phyloP scores from a whole-genome alignment of 2,329 filamentous ascomycete genomes.

The Orbilia oligospora region DNA sequence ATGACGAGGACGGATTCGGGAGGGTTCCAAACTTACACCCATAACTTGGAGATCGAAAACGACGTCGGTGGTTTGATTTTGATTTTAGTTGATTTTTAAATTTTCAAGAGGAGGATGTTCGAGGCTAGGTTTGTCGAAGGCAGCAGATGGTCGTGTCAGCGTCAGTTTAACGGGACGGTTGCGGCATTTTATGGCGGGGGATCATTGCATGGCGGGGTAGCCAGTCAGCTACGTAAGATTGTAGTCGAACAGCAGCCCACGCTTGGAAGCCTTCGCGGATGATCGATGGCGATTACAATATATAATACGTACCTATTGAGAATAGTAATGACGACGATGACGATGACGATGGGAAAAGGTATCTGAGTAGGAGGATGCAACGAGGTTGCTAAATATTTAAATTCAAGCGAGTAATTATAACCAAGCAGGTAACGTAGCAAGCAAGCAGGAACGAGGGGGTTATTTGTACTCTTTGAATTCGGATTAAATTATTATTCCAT shows the following conservation, averaged over 20 bases:
- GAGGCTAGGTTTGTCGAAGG: constrained; percentile 22
- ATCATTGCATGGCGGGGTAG: constrained; percentile 33
- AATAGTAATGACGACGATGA: not conserved
- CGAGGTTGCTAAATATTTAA: constrained; percentile 35
- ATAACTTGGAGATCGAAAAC: constrained; percentile 32
- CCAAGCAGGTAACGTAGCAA: constrained; percentile 19
- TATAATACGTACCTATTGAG: not conserved
- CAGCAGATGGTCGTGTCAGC: constrained; percentile 18
- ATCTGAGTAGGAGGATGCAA: constrained; percentile 1
- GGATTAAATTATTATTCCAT: not conserved
- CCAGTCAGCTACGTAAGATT: not conserved
- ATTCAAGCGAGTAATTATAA: constrained; percentile 6
- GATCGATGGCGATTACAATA: not conserved
- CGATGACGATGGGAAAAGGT: not conserved
- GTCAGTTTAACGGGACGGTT: constrained; percentile 26
- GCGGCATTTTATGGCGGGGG: constrained; percentile 40
- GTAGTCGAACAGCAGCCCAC: not conserved
- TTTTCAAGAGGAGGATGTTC: not conserved
- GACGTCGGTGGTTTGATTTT: constrained; percentile 35
- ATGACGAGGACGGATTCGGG: constrained; percentile 21
- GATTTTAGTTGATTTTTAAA: not conserved
- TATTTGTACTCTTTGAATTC: constrained; percentile 36
- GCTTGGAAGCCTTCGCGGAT: not conserved
- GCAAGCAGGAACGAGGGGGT: constrained; percentile 30
- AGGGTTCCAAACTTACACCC: constrained; percentile 47